A percentile compares a stretch with the other conserved stretches of the same genome.
phyloP scores from a whole-genome alignment of 225 moss, liverwort and hornwort genomes.

The Physcomitrellopsis africana region DNA sequence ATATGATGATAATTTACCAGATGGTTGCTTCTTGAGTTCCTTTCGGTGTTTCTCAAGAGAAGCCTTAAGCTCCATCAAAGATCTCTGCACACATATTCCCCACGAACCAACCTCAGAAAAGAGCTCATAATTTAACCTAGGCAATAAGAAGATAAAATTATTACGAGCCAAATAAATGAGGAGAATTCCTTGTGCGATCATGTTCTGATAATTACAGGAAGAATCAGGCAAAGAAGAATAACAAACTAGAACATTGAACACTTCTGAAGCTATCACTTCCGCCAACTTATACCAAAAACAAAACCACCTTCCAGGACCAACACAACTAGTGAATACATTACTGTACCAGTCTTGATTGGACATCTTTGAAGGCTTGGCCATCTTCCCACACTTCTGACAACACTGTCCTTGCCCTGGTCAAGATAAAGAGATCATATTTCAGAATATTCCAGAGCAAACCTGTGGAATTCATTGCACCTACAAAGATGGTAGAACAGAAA shows the following conservation, averaged over 20 bases:
- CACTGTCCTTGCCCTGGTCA: conserved; percentile 83
- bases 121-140: not conserved
- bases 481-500: conserved; percentile 19
- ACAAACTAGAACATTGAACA: conserved; percentile 12
- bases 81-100: conserved; percentile 42
- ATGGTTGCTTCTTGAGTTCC: conserved; percentile 74
- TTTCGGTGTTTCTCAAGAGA: conserved; percentile 86
- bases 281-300: not conserved
- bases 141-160: not conserved
- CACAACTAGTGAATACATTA: not conserved
- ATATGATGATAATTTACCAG: conserved; percentile 50
- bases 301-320: conserved; percentile 5
- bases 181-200: conserved; percentile 11
- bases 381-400: conserved; percentile 98
- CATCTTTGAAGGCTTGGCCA: conserved; percentile 91
- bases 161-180: conserved; percentile 13
- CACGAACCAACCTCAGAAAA: conserved; percentile 18
- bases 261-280: conserved; percentile 9
- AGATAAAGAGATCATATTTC: conserved; percentile 27
- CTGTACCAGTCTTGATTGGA: conserved; percentile 80
- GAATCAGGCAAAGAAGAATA: not conserved
- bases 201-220: conserved; percentile 4
- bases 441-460: conserved; percentile 29
- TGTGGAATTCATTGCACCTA: conserved; percentile 7
- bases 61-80: conserved; percentile 78